Evolutionary conservation across 345 rosid genomes (phyloP), one percentile per base, ranked within the genome.

Genomic region (Euphorbia peplus): DNA sequence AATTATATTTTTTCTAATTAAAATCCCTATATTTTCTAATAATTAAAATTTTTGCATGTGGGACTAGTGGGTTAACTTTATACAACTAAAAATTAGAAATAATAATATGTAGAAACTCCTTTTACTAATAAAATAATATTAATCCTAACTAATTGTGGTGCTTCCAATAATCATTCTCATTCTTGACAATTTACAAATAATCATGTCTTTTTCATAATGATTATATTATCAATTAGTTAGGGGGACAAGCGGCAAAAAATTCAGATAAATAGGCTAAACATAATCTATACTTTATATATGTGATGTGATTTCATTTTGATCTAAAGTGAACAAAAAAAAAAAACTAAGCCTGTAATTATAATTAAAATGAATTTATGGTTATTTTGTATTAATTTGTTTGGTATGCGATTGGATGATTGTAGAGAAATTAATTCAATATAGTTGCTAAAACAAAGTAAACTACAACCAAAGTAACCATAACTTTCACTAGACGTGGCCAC

Each of bases 81-180:
- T 22, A n/a, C 10, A 4, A 6, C 26, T 22, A 16, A 13, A 4
- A 58, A 58, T 28, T 53, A 4, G 29, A 58, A 0, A 1, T 4
- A 30, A 28, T 54, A 19, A 29, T 32, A 39, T 60, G 22, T 6
- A 29, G 79, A 72, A 79, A 65, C 66, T 78, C 64, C 69, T 44
- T 48, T 70, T 70, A 30, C 14, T 1, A 44, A 56, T 13, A 11
- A 52, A 44, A 52, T 74, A 69, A 32, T 30, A 59, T 57, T 46
- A 64, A 68, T 73, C 75, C 52, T 65, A 30, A 44, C 55, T 39
- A 30, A 22, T 13, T 46, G 26, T 29, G 71, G 77, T 65, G 80
- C 73, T 72, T 66, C 75, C 74, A 26, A 29, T 67, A 78, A 80
- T 80, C 77, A 76, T 74, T 73, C 56, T 48, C 44, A 64, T 48